phyloP scores from a whole-genome alignment of 2,329 filamentous ascomycete genomes.

The Coleophoma cylindrospora region DNA sequence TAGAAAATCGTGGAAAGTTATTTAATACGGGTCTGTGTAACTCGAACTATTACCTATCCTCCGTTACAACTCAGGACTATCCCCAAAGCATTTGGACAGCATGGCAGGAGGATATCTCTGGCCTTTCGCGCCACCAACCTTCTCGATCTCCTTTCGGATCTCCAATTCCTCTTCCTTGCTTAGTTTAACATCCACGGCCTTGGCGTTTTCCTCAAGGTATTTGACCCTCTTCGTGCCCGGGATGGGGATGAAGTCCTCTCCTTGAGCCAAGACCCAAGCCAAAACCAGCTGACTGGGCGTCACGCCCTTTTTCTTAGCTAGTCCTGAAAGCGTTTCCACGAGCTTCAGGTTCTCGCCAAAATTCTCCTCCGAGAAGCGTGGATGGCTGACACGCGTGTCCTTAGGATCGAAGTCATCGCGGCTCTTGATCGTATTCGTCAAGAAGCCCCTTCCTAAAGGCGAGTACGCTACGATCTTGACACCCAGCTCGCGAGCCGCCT shows the following conservation, averaged over 20 bases:
- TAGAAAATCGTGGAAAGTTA: too few species aligned
- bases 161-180: neutral
- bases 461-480: constrained; percentile 39
- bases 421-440: constrained; percentile 29
- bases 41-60: neutral
- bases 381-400: constrained; percentile 30
- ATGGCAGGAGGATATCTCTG: constrained; percentile 1
- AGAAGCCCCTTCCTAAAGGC: constrained; percentile 41
- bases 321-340: constrained; percentile 33
- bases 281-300: constrained; percentile 48
- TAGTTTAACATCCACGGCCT: neutral
- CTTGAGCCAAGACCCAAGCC: constrained; percentile 39
- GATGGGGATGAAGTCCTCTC: constrained; percentile 2
- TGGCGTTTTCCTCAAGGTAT: neutral
- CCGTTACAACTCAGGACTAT: neutral
- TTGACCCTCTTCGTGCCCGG: constrained; percentile 2
- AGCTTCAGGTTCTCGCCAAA: constrained; percentile 46
- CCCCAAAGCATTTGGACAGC: constrained; percentile 1
- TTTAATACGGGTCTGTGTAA: too few species aligned
- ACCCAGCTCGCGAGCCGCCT: constrained; percentile 33
- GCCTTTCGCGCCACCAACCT: constrained; percentile 6
- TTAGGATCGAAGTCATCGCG: constrained; percentile 4
- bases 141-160: constrained; percentile 5
- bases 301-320: constrained; percentile 39
- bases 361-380: constrained; percentile 39